Evolutionary conservation across 768 basidiomycete species (phyloP).

Genomic region (Mycena albidolilacea): DNA sequence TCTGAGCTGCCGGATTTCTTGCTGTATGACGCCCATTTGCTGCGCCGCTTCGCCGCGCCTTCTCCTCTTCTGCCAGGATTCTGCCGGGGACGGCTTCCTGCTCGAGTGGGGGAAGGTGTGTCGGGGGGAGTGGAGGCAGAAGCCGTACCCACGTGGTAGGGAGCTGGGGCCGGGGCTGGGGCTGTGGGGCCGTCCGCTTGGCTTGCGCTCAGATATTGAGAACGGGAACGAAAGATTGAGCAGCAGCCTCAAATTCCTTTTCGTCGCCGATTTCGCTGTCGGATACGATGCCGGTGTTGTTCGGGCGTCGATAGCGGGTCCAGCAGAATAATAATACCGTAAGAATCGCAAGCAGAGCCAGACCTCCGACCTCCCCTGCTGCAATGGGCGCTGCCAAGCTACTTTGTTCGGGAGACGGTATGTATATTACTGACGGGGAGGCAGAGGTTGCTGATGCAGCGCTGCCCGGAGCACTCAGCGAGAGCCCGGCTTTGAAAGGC

Average conservation of each 20-base stretch:
- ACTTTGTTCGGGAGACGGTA: too few relatives aligned
- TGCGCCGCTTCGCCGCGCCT: neutral
- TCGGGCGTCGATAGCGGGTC: neutral
- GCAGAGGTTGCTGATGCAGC: neutral
- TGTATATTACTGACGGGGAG: neutral
- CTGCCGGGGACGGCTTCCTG: neutral
- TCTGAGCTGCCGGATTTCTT: neutral
- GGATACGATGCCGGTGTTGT: neutral
- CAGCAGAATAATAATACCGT: neutral
- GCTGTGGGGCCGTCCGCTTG: neutral
- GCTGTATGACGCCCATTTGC: neutral
- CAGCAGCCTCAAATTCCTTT: too few relatives aligned
- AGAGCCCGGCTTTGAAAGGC: neutral
- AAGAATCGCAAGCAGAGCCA: neutral
- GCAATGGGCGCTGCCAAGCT: neutral
- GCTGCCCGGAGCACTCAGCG: neutral
- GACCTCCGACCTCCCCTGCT: neutral
- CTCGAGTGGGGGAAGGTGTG: neutral
- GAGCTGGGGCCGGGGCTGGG: too few relatives aligned
- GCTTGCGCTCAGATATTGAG: neutral
- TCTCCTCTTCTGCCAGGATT: neutral
- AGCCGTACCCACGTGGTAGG: neutral
- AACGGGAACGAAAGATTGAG: too few relatives aligned
- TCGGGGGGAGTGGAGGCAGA: neutral
- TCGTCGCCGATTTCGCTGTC: neutral